Base-by-base conservation (phyloP, 2,329 filamentous ascomycete species). In the Boeremia lycopersici region DNA sequence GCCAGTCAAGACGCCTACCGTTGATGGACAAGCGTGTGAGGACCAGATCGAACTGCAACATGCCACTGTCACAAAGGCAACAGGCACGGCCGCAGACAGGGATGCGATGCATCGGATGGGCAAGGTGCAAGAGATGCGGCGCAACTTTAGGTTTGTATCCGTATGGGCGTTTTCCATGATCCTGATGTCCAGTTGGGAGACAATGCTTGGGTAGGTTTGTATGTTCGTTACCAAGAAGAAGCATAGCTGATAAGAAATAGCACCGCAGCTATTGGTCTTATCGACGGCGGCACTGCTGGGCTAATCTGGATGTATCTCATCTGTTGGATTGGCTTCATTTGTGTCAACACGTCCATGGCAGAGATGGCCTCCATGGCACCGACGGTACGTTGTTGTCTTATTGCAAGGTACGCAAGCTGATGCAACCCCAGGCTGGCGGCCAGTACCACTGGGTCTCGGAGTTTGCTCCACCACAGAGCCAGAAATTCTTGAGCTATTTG, bases 391-490 rank as follows among this genome's bases (percentile, higher is more conserved):
- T 12, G 3, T 10, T 2, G 11, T 23, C 10, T 19, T 6, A 4
- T n/a, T n/a, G 4, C 12, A 11, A 36, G 23, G 15, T 5, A 13
- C 5, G 15, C 35, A 30, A 46, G 17, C 49, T 59, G 35, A 63
- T 29, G 19, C 6, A 6, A 9, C 19, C 5, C 19, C 19, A 23
- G 19, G 61, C 61, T 9, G 67, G 67, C 8, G 68, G 68, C 1
- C 68, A 69, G 36, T 70, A 70, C 36, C 68, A 70, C 35, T 70
- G 68, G 66, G 65, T 70, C 5, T 62, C 59, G 6, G 66, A 70
- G 40, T 69, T 70, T 26, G 65, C 68, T 7, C 67, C 67, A 1
- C 51, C 52, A 10, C 51, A 63, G 39, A 44, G 61, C 17, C 65
- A 68, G 35, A 63, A 57, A 36, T 69, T 69, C 17, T 52, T 70